Conservation (phyloP, 2,329 filamentous ascomycete species). For the Aspergillus sergii region DNA sequence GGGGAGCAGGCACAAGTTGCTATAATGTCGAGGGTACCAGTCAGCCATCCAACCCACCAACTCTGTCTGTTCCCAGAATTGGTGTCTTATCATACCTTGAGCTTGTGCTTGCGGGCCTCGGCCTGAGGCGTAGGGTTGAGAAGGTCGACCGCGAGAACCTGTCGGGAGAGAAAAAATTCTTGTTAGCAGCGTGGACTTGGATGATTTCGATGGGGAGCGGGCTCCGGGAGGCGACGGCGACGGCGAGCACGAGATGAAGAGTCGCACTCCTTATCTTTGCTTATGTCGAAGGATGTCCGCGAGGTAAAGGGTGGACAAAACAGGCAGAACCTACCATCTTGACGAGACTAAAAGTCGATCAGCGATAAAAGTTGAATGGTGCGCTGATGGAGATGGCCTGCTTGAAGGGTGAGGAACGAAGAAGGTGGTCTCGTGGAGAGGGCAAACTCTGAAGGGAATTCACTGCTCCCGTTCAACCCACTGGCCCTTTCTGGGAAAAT, state of each 20-base stretch:
- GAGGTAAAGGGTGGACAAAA: constrained; percentile 11
- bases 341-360: constrained; percentile 45
- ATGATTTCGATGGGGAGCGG: not conserved
- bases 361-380: constrained; percentile 42
- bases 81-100: constrained; percentile 73
- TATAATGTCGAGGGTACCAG: constrained; percentile 39
- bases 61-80: not conserved
- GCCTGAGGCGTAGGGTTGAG: constrained; percentile 97
- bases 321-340: constrained; percentile 44
- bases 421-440: constrained; percentile 38
- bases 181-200: constrained; percentile 21
- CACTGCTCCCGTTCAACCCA: constrained; percentile 28
- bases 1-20: constrained; percentile 92
- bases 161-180: constrained; percentile 23
- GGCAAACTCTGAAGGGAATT: constrained; percentile 40
- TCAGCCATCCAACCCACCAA: constrained; percentile 10
- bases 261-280: not conserved
- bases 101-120: constrained; percentile 99
- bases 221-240: constrained; percentile 17
- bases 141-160: constrained; percentile 99
- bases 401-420: constrained; percentile 34
- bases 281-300: constrained; percentile 4
- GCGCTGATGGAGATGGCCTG: constrained; percentile 47
- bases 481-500: constrained; percentile 32
- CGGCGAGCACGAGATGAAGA: constrained; percentile 13